A percentile compares a stretch with the other conserved stretches of the same genome.
phyloP scores from a whole-genome alignment of 208 protist species.

The Trypanosoma cruzi region DNA sequence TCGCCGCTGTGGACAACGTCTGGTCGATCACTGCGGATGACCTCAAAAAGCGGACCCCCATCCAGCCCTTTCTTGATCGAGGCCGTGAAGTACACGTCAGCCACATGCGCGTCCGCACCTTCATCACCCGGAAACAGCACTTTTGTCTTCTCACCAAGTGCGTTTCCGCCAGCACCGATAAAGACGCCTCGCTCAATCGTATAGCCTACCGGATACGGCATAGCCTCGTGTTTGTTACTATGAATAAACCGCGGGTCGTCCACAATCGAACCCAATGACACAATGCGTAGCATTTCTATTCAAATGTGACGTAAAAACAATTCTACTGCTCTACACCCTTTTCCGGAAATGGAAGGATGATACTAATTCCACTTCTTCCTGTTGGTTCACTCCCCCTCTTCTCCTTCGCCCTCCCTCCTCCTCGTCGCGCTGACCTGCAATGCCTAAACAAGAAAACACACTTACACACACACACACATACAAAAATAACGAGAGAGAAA shows the following conservation, averaged over 20 bases:
- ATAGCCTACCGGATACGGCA: conserved; percentile 53
- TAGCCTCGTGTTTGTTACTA: conserved; percentile 1
- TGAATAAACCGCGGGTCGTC: conserved; percentile 34
- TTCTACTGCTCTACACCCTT: no score
- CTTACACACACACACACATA: no score
- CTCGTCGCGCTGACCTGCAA: no score
- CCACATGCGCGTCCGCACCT: conserved; percentile 6
- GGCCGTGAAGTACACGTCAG: conserved; percentile 42
- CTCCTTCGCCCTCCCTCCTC: neutral
- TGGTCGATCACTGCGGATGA: conserved; percentile 70
- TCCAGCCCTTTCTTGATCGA: conserved; percentile 29
- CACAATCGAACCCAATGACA: conserved; percentile 47
- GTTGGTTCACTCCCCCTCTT: no score
- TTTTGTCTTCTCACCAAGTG: neutral
- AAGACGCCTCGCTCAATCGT: conserved; percentile 64
- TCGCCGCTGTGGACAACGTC: conserved; percentile 38
- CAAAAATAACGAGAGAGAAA: no score
- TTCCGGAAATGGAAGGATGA: no score
- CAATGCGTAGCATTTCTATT: conserved; percentile 54
- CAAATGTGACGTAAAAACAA: no score
- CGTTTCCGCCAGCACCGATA: neutral
- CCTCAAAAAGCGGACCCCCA: conserved; percentile 39
- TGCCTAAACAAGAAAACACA: no score
- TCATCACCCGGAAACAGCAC: conserved; percentile 20
- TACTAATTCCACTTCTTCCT: no score